Conservation (phyloP, 228 moss, liverwort and hornwort genomes). For the Sphagnum magellanicum region DNA sequence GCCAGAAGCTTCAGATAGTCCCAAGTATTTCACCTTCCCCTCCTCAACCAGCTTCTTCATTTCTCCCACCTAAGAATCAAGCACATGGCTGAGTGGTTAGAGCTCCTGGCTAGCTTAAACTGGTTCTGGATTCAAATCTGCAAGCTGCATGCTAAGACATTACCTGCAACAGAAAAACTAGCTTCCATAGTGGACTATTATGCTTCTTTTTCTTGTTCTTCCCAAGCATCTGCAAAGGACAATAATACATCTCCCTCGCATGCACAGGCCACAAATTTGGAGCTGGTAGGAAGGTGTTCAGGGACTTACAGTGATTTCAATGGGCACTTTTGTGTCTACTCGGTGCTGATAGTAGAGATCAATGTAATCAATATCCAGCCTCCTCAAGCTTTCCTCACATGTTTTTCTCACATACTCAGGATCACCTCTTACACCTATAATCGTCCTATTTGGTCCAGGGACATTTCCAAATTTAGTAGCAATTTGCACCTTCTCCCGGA, state of each 20-base stretch:
- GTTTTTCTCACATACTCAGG: slow-evolving; percentile 10
- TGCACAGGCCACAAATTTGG: neutral
- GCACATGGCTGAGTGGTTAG: neutral
- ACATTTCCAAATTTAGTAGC: slow-evolving; percentile 13
- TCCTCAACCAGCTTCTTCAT: slow-evolving; percentile 45
- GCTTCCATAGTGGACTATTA: neutral
- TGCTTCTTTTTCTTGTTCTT: neutral
- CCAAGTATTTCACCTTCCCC: slow-evolving; percentile 40
- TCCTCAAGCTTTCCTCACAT: slow-evolving; percentile 18
- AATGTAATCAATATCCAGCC: slow-evolving; percentile 21
- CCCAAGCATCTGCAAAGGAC: neutral
- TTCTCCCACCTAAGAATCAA: slow-evolving; percentile 26
- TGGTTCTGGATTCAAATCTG: neutral
- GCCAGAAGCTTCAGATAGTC: slow-evolving; percentile 41
- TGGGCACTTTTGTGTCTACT: slow-evolving; percentile 12
- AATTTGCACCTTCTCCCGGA: too few species aligned
- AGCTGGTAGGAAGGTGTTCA: neutral
- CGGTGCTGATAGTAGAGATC: slow-evolving; percentile 26
- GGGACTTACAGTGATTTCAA: neutral
- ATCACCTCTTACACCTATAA: neutral
- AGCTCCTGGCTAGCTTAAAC: neutral
- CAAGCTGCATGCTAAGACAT: neutral
- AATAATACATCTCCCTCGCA: neutral
- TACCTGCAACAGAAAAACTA: neutral
- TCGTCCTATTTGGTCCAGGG: neutral